Conservation (phyloP, 2,329 filamentous ascomycete species). For the Aureobasidium namibiae region DNA sequence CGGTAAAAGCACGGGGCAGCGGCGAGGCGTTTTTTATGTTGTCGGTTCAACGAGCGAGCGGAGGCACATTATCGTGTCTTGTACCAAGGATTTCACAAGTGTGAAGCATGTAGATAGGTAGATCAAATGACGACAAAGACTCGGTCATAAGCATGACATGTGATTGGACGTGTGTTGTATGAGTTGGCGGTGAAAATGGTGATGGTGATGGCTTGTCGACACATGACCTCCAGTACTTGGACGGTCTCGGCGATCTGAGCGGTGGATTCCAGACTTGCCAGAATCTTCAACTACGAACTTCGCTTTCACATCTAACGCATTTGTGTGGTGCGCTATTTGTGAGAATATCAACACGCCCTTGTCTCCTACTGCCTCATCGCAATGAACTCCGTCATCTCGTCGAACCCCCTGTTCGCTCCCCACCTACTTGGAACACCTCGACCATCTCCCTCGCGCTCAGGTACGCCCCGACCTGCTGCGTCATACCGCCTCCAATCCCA, state of each 20-base stretch:
- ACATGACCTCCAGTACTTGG: neutral
- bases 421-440: conserved; percentile 54
- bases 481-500: conserved; percentile 14
- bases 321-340: conserved; percentile 10
- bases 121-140: neutral
- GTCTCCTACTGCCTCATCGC: conserved; percentile 11
- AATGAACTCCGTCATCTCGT: conserved; percentile 55
- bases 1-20: conserved; percentile 3
- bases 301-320: conserved; percentile 2
- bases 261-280: conserved; percentile 5
- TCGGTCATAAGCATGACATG: neutral
- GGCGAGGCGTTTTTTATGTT: conserved; percentile 5
- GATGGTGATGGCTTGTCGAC: neutral
- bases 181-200: neutral
- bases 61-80: neutral
- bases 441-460: conserved; percentile 51
- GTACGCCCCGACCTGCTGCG: conserved; percentile 33
- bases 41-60: conserved; percentile 9
- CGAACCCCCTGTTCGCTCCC: conserved; percentile 50
- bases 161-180: neutral
- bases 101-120: neutral
- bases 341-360: neutral
- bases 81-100: neutral
- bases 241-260: neutral
- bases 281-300: neutral